These are phyloP conservation scores for Phragmites australis DNA, from an alignment of 176 grass and related monocot species.

Conservation along the genomic window DNA sequence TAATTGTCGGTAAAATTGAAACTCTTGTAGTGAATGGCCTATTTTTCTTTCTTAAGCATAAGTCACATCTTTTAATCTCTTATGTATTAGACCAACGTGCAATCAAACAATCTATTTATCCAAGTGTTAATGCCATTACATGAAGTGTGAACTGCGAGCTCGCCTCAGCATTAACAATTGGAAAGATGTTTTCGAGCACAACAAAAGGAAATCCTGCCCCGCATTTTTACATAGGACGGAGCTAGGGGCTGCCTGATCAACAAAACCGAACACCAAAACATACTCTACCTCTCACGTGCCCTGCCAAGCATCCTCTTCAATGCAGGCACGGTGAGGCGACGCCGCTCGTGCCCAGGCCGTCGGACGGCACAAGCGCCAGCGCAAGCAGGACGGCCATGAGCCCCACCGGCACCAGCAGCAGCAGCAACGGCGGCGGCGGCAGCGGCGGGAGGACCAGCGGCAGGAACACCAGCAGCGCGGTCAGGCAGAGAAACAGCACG, in stretches of 20 bases:
- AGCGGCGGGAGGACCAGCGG: slow-evolving; percentile 60
- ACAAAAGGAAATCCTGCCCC: too few relatives aligned
- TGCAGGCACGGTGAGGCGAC: slow-evolving; percentile 32
- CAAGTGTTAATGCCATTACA: too few relatives aligned
- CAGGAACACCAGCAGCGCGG: slow-evolving; percentile 55
- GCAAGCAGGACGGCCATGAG: slow-evolving; percentile 55
- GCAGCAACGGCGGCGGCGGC: slow-evolving; percentile 51
- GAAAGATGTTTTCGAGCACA: not conserved
- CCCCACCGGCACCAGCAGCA: slow-evolving; percentile 54
- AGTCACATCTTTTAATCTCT: too few relatives aligned
- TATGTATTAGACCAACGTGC: too few relatives aligned
- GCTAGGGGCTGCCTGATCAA: not conserved
- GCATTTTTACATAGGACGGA: slow-evolving; percentile 18
- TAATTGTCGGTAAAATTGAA: too few relatives aligned
- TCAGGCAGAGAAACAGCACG: slow-evolving; percentile 42
- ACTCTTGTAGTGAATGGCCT: too few relatives aligned
- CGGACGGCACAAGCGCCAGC: slow-evolving; percentile 47
- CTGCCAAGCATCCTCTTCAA: not conserved
- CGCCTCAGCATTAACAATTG: too few relatives aligned
- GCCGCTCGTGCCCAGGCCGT: not conserved
- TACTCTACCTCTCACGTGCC: not conserved
- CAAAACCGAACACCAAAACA: not conserved
- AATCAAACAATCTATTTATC: too few relatives aligned
- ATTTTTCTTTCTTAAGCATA: too few relatives aligned
- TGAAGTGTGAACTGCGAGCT: not conserved